These are phyloP conservation scores for Xylariaceae sp. DNA, from an alignment of 2,329 filamentous ascomycete species.

Conservation along the genomic window DNA sequence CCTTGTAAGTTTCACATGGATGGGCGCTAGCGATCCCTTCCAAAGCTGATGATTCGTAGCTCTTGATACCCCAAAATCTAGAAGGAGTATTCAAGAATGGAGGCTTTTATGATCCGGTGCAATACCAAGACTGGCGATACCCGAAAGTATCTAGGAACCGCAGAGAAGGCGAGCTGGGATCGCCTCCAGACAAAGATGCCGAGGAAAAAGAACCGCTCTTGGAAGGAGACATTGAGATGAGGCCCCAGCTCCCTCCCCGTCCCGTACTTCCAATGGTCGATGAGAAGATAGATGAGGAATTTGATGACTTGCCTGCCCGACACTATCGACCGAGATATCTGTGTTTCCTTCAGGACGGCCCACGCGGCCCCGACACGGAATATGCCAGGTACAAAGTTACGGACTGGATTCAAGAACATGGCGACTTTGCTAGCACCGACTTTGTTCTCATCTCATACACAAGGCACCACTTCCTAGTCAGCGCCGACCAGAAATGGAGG, in stretches of 20 bases:
- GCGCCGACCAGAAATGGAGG: constrained; percentile 22
- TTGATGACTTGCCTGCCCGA: constrained; percentile 9
- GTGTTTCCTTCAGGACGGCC: constrained; percentile 23
- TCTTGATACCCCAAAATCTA: constrained; percentile 8
- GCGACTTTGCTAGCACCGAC: constrained; percentile 23
- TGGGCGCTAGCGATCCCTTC: not conserved
- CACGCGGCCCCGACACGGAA: not conserved
- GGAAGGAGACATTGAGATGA: constrained; percentile 5
- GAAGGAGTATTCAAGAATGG: constrained; percentile 8
- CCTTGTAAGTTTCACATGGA: constrained; percentile 1
- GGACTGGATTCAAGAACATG: constrained; percentile 22
- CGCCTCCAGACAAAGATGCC: not conserved
- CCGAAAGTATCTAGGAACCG: constrained; percentile 10
- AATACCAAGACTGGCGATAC: constrained; percentile 11
- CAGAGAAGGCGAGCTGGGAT: not conserved
- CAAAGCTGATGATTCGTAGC: constrained; percentile 2
- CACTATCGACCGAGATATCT: constrained; percentile 21
- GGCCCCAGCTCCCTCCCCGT: not conserved
- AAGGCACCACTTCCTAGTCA: constrained; percentile 36
- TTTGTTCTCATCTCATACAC: constrained; percentile 44
- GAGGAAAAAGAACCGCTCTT: constrained; percentile 1
- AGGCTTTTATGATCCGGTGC: constrained; percentile 11
- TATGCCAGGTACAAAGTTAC: constrained; percentile 26
- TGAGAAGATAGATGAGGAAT: constrained; percentile 1
- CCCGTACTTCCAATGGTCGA: not conserved